Conservation (phyloP, 805 yeast species). For the Candida vaughaniae region DNA sequence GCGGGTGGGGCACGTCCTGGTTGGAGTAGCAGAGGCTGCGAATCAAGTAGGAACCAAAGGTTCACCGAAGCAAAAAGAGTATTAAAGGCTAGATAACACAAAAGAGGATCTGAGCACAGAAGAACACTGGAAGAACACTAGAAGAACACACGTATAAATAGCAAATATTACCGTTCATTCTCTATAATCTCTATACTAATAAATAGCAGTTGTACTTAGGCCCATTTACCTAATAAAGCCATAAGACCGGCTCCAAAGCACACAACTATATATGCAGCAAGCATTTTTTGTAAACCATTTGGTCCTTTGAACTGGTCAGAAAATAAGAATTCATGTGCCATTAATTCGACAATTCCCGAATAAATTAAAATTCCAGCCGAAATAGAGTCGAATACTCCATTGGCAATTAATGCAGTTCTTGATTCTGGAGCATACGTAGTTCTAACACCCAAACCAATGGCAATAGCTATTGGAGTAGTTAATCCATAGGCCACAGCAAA, state of each 20-base stretch:
- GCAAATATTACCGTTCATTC: no score
- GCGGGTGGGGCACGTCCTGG: not conserved
- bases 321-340: slow-evolving; percentile 74
- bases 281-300: slow-evolving; percentile 50
- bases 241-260: slow-evolving; percentile 71
- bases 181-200: no score
- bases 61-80: no score
- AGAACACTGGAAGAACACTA: no score
- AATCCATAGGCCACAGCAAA: slow-evolving; percentile 50
- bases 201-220: no score
- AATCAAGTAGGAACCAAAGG: no score
- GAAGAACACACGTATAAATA: no score
- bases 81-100: no score
- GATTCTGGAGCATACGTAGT: slow-evolving; percentile 58
- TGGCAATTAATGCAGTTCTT: slow-evolving; percentile 57
- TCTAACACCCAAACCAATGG: slow-evolving; percentile 77
- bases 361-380: slow-evolving; percentile 78
- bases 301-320: slow-evolving; percentile 63
- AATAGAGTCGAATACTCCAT: slow-evolving; percentile 72
- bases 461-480: slow-evolving; percentile 73
- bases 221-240: slow-evolving; percentile 79
- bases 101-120: no score
- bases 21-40: no score
- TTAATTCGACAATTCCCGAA: slow-evolving; percentile 73
- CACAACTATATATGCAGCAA: slow-evolving; percentile 52